Evolutionary conservation across 2,329 filamentous ascomycete species (phyloP).

Genomic region (Byssochlamys sp.): DNA sequence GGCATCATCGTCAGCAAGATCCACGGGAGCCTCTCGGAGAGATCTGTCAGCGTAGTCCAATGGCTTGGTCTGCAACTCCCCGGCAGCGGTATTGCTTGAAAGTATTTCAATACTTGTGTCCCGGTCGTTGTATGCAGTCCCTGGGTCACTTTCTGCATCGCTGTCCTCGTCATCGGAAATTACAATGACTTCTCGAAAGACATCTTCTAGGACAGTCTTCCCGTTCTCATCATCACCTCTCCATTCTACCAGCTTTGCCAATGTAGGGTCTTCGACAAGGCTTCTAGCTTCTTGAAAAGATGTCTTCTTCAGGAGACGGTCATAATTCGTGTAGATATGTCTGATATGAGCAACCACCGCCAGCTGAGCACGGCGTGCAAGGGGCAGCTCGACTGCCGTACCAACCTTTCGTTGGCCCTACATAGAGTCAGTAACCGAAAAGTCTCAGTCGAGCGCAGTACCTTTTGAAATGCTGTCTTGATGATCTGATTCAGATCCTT

Average conservation of each 20-base stretch:
- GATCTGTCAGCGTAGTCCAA: constrained; percentile 15
- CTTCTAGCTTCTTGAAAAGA: constrained; percentile 47
- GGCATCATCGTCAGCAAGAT: constrained; percentile 27
- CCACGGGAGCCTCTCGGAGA: constrained; percentile 13
- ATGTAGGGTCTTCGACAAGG: constrained; percentile 45
- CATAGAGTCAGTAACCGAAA: constrained; percentile 12
- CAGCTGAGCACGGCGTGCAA: constrained; percentile 51
- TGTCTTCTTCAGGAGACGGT: constrained; percentile 45
- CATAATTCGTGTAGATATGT: constrained; percentile 54
- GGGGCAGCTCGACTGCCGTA: constrained; percentile 43
- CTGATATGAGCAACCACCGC: constrained; percentile 55
- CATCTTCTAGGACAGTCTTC: constrained; percentile 48
- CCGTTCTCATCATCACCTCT: constrained; percentile 49
- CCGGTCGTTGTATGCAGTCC: constrained; percentile 16
- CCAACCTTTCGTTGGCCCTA: constrained; percentile 50
- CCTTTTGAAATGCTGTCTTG: constrained; percentile 51
- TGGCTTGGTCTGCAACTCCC: constrained; percentile 25
- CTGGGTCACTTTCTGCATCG: constrained; percentile 30
- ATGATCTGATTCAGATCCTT: constrained; percentile 50
- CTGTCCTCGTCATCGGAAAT: constrained; percentile 53
- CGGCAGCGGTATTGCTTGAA: constrained; percentile 27
- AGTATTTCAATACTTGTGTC: constrained; percentile 36
- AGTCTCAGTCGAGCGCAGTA: constrained; percentile 20
- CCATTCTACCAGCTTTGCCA: constrained; percentile 53
- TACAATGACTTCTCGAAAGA: constrained; percentile 55